Base-by-base conservation (phyloP, 805 yeast species). In the Isabelozyma rhagii region DNA sequence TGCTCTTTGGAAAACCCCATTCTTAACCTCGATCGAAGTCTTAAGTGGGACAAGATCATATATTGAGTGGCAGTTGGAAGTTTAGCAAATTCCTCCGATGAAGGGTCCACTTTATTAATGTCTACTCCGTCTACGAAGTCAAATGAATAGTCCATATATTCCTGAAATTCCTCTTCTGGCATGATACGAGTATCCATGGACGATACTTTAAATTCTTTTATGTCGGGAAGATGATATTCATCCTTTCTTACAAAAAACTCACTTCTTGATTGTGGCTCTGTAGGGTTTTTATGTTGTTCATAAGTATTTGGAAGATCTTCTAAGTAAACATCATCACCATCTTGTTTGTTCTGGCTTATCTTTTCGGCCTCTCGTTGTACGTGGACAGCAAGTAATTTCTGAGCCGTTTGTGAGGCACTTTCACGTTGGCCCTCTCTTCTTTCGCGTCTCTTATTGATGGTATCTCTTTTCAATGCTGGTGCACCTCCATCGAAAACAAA, bases 401-500 rank as follows among this genome's bases (percentile, higher is more conserved):
- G 87, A 0, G 99, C 99, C 0, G 96, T 87, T 48, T 78, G 79
- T 18, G 79, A 67, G 0, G 91, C 87, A 48, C 78, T 81, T 46
- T 85, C 92, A 53, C 83, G 74, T 50, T 89, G 79, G 0, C 89
- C 96, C 55, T 84, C 84, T 42, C 97, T 69, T 52, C 88, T 69
- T 58, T 87, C 89, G 55, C 82, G 79, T 54, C 99, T 78, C 51
- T 81, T 77, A 13, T 76, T 75, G 14, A 94, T 87, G 0, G 97
- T 93, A 51, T 83, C 83, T 54, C 84, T 74, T 71, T 94, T 94
- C 60, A 94, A 68, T 1, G 77, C 75, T 0, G 97, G 97, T 0
- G 96, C 97, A 1, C 94, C 97, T 27, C 98, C 98, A 71, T 92
- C 98, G 72, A 92, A 92, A 1, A 92, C 94, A 74, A 92, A 92